Evolutionary conservation across 768 basidiomycete genomes (phyloP).

Genomic region (Mrakia gelida): DNA sequence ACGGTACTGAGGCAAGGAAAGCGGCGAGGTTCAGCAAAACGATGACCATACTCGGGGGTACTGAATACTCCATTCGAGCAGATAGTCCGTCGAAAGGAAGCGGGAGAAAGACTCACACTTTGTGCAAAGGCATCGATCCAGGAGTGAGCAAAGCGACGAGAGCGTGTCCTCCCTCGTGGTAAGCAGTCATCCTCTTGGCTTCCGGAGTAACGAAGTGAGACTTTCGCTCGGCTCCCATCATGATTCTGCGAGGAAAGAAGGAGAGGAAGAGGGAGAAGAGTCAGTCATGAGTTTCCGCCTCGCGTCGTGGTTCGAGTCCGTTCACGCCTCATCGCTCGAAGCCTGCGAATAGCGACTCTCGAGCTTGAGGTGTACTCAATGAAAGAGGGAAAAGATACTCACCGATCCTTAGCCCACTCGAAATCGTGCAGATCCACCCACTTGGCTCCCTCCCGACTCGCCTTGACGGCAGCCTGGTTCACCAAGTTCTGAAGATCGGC

Average conservation of each 20-base stretch:
- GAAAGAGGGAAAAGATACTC: background rate
- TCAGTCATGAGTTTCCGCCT: too few species aligned
- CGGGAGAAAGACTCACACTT: slow-evolving; percentile 54
- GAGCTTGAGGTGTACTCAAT: background rate
- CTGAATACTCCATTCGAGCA: too few species aligned
- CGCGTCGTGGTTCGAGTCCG: too few species aligned
- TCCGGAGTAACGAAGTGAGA: slow-evolving; percentile 83
- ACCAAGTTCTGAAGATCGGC: slow-evolving; percentile 89
- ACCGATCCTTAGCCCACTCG: slow-evolving; percentile 89
- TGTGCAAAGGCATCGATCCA: slow-evolving; percentile 94
- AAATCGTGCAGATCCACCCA: slow-evolving; percentile 76
- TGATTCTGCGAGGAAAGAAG: slow-evolving; percentile 44
- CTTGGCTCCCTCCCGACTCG: slow-evolving; percentile 72
- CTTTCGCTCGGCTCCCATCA: slow-evolving; percentile 94
- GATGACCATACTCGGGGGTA: too few species aligned
- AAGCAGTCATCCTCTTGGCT: slow-evolving; percentile 83
- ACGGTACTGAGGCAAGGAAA: slow-evolving; percentile 55
- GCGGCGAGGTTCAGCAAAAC: background rate
- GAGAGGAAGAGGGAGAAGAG: too few species aligned
- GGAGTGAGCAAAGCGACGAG: slow-evolving; percentile 90
- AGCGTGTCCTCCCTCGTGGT: slow-evolving; percentile 83
- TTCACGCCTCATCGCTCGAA: too few species aligned
- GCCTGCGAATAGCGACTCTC: too few species aligned
- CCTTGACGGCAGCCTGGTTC: slow-evolving; percentile 92
- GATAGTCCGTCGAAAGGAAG: background rate